Conservation (phyloP, 2,329 filamentous ascomycete species). For the Penicillium paneum region DNA sequence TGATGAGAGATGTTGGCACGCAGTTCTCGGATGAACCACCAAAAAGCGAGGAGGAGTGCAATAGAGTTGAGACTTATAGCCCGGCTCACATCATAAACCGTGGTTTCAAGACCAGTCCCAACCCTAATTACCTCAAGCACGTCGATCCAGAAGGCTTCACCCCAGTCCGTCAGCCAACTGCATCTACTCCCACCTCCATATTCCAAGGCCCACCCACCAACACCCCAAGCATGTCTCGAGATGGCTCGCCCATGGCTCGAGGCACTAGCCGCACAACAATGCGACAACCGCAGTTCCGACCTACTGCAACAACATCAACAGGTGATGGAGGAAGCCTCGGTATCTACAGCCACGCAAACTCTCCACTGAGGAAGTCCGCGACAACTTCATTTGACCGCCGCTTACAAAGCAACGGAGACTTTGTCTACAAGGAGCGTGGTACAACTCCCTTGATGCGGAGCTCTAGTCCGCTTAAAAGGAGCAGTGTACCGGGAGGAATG, state of each 20-base stretch:
- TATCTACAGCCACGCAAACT: slow-evolving; percentile 74
- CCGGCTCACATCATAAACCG: slow-evolving; percentile 65
- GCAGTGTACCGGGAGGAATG: slow-evolving; percentile 38
- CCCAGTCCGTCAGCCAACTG: slow-evolving; percentile 39
- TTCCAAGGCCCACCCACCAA: slow-evolving; percentile 30
- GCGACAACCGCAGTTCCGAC: slow-evolving; percentile 54
- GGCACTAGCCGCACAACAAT: slow-evolving; percentile 44
- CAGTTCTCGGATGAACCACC: slow-evolving; percentile 59
- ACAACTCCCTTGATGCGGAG: slow-evolving; percentile 39
- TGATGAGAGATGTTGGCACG: slow-evolving; percentile 73
- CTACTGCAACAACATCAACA: slow-evolving; percentile 35
- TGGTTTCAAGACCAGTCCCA: slow-evolving; percentile 76
- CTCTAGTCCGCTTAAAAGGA: slow-evolving; percentile 44
- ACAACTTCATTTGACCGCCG: slow-evolving; percentile 53
- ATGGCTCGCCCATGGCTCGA: slow-evolving; percentile 47
- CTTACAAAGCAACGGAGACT: slow-evolving; percentile 40
- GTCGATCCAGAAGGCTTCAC: slow-evolving; percentile 62
- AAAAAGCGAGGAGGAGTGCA: slow-evolving; percentile 44
- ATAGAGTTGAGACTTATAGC: slow-evolving; percentile 61
- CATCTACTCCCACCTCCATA: slow-evolving; percentile 43
- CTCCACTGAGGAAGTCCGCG: slow-evolving; percentile 75
- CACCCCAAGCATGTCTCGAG: slow-evolving; percentile 46
- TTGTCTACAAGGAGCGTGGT: slow-evolving; percentile 35
- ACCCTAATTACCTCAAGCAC: slow-evolving; percentile 72
- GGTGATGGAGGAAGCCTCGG: slow-evolving; percentile 76